Conservation (phyloP, 306 rosid species). For the Cyamopsis tetragonoloba region DNA sequence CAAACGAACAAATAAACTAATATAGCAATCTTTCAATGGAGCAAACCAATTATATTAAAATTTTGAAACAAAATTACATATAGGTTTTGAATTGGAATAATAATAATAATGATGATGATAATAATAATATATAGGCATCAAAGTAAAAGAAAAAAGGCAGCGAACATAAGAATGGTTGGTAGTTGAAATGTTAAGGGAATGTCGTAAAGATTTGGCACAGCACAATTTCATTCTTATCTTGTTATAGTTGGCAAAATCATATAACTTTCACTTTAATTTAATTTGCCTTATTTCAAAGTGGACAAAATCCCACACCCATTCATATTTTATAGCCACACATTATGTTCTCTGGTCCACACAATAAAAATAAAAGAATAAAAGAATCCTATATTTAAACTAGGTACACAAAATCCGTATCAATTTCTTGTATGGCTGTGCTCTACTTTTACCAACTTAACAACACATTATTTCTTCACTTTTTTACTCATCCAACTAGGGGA, state of each 20-base stretch:
- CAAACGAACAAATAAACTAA: too few relatives aligned
- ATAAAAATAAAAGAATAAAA: too few relatives aligned
- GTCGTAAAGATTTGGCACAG: constrained; percentile 6
- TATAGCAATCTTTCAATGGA: too few relatives aligned
- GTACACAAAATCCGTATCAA: neutral
- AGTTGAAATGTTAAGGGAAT: constrained; percentile 15
- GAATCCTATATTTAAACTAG: neutral
- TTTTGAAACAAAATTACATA: too few relatives aligned
- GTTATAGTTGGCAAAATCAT: constrained; percentile 34
- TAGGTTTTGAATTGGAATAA: too few relatives aligned
- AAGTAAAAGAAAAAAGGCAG: too few relatives aligned
- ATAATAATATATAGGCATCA: too few relatives aligned
- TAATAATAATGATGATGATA: too few relatives aligned
- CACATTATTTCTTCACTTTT: constrained; percentile 10
- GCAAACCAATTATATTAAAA: too few relatives aligned
- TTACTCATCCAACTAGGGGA: neutral
- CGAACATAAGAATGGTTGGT: neutral
- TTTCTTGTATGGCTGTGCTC: neutral
- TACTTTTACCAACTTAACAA: neutral
- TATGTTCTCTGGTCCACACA: constrained; percentile 15
- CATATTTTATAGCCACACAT: constrained; percentile 1
- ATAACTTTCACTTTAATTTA: constrained; percentile 23
- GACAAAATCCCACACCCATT: constrained; percentile 14
- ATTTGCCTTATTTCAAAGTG: constrained; percentile 13
- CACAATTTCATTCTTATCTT: constrained; percentile 34